Evolutionary conservation across 2,329 filamentous ascomycete species (phyloP), one percentile per base, ranked within the genome.

Genomic region (Sarocladium strictum): DNA sequence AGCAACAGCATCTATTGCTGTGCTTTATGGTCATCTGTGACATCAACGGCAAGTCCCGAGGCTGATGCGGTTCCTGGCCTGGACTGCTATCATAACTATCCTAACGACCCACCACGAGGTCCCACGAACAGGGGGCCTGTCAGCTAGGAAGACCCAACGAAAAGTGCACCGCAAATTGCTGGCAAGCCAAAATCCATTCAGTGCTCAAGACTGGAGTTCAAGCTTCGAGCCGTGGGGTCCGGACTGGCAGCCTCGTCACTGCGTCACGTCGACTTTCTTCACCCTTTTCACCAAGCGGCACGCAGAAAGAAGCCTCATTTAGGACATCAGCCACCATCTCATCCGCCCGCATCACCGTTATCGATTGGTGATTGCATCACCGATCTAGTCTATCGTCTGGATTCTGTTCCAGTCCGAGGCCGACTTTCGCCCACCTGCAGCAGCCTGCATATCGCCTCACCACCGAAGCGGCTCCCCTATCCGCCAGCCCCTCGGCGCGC

Each of bases 401-500:
- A n/a, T n/a, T n/a, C 21, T 43, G 40, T 19, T 21, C 47, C 47
- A 51, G 17, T 51, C 27, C 26, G 47, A 51, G 47, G 43, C 17
- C 17, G 12, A 49, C 15, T 24, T 17, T 24, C 32, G 43, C 23
- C 26, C 43, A 49, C 43, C 23, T 27, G 43, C 43, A 32, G 43
- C 23, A 49, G 47, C 47, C 29, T 35, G 27, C 47, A 51, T 33
- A 51, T 29, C 27, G 47, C 47, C 43, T 49, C 43, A 17, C 43
- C 9, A 49, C 17, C 14, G 23, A 49, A n/a, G 43, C 43, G 43
- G 43, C 23, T 49, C 43, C 43, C 43, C 43, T 49, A 49, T 49
- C 43, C 43, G 43, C 43, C 43, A 32, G 24, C 47, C 47, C 47
- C 47, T 51, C 47, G 47, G 35, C 47, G 43, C 43, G 27, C 23